phyloP scores from a whole-genome alignment of 176 grass and related monocot species.

The Eleusine indica region DNA sequence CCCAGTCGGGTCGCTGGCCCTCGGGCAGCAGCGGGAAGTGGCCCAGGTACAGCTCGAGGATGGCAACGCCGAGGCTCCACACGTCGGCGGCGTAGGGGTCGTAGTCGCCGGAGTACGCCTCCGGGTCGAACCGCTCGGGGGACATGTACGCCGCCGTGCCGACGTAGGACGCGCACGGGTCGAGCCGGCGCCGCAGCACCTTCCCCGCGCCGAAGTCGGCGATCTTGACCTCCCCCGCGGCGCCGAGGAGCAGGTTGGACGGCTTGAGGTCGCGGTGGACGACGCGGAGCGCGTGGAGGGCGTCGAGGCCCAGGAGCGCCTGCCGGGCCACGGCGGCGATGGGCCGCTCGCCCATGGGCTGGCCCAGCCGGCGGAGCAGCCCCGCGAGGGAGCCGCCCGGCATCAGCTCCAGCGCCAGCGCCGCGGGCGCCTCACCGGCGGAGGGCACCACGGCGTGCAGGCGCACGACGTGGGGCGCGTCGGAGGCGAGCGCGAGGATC shows the following conservation, averaged over 20 bases:
- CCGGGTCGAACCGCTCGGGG: slow-evolving; percentile 83
- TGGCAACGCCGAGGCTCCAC: slow-evolving; percentile 74
- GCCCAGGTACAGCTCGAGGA: slow-evolving; percentile 77
- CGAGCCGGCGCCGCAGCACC: slow-evolving; percentile 63
- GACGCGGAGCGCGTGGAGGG: slow-evolving; percentile 67
- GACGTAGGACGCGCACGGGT: slow-evolving; percentile 85
- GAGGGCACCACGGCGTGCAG: slow-evolving; percentile 61
- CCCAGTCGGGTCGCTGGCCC: slow-evolving; percentile 82
- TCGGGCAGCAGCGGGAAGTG: slow-evolving; percentile 87
- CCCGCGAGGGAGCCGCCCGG: slow-evolving; percentile 61
- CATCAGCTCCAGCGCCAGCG: slow-evolving; percentile 70
- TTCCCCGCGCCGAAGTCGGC: slow-evolving; percentile 84
- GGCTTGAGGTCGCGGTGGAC: slow-evolving; percentile 94
- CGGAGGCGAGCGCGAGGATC: slow-evolving; percentile 65
- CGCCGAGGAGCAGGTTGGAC: slow-evolving; percentile 66
- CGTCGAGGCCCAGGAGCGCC: slow-evolving; percentile 56
- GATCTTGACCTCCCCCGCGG: slow-evolving; percentile 74
- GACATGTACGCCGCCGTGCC: slow-evolving; percentile 94
- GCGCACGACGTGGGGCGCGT: slow-evolving; percentile 61
- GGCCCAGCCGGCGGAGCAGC: slow-evolving; percentile 49
- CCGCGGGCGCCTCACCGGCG: slow-evolving; percentile 42
- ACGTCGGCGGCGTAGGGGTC: slow-evolving; percentile 93
- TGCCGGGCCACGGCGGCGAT: slow-evolving; percentile 74
- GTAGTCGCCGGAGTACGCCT: slow-evolving; percentile 73
- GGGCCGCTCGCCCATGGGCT: slow-evolving; percentile 60